Evolutionary conservation across 2,329 filamentous ascomycete species (phyloP).

Genomic region (Cladophialophora psammophila): DNA sequence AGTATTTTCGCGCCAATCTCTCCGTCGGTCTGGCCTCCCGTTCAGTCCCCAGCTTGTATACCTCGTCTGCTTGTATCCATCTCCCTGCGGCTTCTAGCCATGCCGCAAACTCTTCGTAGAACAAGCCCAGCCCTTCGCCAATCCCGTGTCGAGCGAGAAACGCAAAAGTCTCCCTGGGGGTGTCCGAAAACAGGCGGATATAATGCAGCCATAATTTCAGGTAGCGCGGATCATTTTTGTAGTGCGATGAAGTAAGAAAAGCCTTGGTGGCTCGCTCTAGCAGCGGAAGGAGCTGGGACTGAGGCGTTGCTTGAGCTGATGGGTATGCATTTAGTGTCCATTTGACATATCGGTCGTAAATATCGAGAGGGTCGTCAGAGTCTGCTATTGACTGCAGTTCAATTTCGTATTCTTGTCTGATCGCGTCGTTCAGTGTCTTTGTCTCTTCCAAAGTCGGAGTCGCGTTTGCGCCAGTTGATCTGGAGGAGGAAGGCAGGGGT

Average conservation of each 20-base stretch:
- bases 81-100: conserved; percentile 86
- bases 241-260: conserved; percentile 83
- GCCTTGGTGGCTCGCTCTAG: conserved; percentile 92
- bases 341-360: conserved; percentile 95
- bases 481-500: conserved; percentile 56
- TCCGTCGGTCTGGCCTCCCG: conserved; percentile 83
- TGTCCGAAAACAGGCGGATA: conserved; percentile 88
- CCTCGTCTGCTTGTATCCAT: conserved; percentile 91
- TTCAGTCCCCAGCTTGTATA: conserved; percentile 89
- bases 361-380: conserved; percentile 91
- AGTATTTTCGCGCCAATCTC: conserved; percentile 85
- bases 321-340: conserved; percentile 97
- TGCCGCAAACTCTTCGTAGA: conserved; percentile 94
- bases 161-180: conserved; percentile 90
- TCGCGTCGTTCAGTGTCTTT: conserved; percentile 77
- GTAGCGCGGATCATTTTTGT: conserved; percentile 95
- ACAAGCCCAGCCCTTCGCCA: conserved; percentile 85
- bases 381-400: conserved; percentile 81
- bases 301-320: conserved; percentile 86
- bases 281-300: conserved; percentile 86
- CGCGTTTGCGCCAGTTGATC: conserved; percentile 57
- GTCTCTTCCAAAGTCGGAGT: conserved; percentile 73
- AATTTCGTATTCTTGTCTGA: conserved; percentile 82
- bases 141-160: conserved; percentile 89
- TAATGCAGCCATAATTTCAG: conserved; percentile 94